Evolutionary conservation across 768 basidiomycete genomes (phyloP).

Genomic region (Cubamyces sp.): DNA sequence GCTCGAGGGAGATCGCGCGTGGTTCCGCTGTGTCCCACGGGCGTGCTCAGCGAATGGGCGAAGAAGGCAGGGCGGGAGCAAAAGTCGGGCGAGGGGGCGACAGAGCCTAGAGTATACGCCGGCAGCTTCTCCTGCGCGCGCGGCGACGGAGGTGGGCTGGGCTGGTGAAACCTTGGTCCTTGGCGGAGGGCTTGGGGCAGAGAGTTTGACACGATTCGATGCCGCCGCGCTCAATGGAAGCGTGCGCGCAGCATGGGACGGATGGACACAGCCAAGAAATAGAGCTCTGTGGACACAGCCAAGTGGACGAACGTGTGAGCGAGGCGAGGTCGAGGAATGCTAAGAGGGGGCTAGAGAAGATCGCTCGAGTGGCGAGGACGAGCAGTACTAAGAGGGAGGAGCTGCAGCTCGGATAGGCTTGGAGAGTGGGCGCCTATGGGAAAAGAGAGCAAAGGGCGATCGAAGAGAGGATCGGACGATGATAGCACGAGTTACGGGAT

Average conservation of each 20-base stretch:
- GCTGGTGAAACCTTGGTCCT: constrained; percentile 1
- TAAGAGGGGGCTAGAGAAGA: not conserved
- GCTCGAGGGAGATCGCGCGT: constrained; percentile 8
- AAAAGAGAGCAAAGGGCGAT: not conserved
- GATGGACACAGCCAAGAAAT: not conserved
- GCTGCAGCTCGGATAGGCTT: not conserved
- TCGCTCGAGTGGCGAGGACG: not conserved
- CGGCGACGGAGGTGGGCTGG: not conserved
- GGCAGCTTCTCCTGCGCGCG: not conserved
- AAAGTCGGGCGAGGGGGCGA: not conserved
- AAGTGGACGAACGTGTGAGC: not conserved
- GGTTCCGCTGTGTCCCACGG: constrained; percentile 6
- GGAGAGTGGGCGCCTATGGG: not conserved
- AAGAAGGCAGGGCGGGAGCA: not conserved
- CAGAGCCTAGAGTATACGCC: not conserved
- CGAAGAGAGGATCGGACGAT: constrained; percentile 14
- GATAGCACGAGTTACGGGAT: not conserved
- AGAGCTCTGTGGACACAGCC: not conserved
- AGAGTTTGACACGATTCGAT: not conserved
- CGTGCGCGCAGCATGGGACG: constrained; percentile 7
- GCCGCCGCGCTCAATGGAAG: not conserved
- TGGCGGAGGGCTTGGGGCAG: constrained; percentile 6
- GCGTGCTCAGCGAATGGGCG: constrained; percentile 8
- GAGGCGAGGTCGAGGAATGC: not conserved
- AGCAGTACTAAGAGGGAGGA: not conserved